These are phyloP conservation scores for Ochromonas danica DNA, from an alignment of 108 stramenopile species.

Conservation along the genomic window DNA sequence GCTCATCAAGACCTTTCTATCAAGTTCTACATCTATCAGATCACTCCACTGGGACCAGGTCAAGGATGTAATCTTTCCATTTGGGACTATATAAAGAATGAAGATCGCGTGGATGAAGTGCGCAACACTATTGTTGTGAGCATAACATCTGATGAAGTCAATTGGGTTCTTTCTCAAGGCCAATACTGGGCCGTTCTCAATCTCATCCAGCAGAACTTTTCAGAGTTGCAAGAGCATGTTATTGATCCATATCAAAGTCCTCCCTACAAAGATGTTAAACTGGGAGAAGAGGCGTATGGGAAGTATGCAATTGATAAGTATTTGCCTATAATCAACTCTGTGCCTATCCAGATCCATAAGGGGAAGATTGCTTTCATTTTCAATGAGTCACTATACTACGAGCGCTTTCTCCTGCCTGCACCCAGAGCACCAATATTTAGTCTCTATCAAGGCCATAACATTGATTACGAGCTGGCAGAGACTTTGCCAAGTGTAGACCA, in stretches of 20 bases:
- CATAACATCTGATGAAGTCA: neutral
- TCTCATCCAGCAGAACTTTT: constrained; percentile 31
- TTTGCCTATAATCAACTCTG: neutral
- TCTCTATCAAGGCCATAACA: neutral
- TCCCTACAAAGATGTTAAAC: neutral
- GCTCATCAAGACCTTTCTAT: neutral
- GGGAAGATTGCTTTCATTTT: neutral
- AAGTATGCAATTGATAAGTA: neutral
- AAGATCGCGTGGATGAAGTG: neutral
- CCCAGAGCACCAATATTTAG: neutral
- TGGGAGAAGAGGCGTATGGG: neutral
- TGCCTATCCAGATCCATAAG: neutral
- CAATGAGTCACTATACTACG: neutral
- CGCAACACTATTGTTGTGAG: neutral
- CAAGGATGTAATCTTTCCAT: neutral
- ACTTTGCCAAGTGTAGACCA: neutral
- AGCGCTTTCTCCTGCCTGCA: neutral
- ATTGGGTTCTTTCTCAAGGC: constrained; percentile 24
- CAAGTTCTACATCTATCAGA: neutral
- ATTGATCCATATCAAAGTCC: neutral
- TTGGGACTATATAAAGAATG: neutral
- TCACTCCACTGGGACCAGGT: neutral
- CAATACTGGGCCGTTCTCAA: constrained; percentile 27
- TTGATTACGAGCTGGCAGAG: neutral
- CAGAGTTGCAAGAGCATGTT: neutral